These are phyloP conservation scores for Leptodermis oblonga DNA, from an alignment of 257 asterid genomes.

Conservation along the genomic window DNA sequence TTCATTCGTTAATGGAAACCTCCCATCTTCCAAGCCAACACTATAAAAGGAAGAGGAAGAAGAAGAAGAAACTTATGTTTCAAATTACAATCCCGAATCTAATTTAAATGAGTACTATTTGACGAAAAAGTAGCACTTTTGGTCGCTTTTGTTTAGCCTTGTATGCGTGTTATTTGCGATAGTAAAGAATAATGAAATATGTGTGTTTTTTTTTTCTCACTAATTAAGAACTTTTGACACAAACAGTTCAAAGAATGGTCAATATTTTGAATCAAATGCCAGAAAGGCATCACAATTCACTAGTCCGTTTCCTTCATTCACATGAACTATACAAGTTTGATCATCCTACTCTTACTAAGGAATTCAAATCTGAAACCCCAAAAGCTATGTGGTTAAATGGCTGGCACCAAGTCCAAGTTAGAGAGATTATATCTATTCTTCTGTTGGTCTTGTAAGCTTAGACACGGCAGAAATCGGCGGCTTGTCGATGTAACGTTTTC, in stretches of 20 bases:
- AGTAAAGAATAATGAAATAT: no score
- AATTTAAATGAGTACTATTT: no score
- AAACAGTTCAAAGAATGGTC: background rate
- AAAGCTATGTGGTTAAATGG: background rate
- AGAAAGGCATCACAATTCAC: background rate
- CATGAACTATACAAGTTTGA: background rate
- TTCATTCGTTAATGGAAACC: constrained; percentile 2
- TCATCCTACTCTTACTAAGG: background rate
- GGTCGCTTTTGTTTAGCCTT: no score
- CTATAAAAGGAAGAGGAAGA: no score
- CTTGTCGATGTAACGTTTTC: constrained; percentile 37
- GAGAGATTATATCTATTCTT: no score
- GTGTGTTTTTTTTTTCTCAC: no score
- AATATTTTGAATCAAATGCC: no score
- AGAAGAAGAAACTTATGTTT: background rate
- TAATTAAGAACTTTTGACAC: background rate
- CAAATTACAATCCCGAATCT: background rate
- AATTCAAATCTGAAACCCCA: background rate
- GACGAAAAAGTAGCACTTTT: no score
- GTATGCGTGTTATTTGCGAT: no score
- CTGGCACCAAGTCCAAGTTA: no score
- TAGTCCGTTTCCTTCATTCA: background rate
- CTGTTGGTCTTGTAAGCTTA: constrained; percentile 18
- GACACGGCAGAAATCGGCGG: constrained; percentile 63
- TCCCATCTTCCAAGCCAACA: background rate